These are phyloP conservation scores for Colletotrichum coccodes DNA, from an alignment of 2,329 filamentous ascomycete genomes.

Conservation along the genomic window DNA sequence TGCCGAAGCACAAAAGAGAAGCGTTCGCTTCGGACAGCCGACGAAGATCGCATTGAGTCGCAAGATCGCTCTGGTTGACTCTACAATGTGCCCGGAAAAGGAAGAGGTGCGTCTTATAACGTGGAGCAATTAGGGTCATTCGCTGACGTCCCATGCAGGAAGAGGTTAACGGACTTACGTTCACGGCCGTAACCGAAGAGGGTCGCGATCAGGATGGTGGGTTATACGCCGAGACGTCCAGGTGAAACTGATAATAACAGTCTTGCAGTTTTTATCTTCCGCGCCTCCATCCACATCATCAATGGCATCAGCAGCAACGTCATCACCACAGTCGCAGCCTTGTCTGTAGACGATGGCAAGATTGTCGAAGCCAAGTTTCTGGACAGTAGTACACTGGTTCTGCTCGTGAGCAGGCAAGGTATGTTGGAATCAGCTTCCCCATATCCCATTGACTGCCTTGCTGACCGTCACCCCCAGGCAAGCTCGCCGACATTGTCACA, in stretches of 20 bases:
- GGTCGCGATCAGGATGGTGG: constrained; percentile 42
- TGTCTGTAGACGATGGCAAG: constrained; percentile 54
- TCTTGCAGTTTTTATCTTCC: constrained; percentile 63
- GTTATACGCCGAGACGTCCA: constrained; percentile 41
- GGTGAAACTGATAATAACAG: constrained; percentile 38
- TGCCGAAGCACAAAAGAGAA: constrained; percentile 75
- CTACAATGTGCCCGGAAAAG: constrained; percentile 60
- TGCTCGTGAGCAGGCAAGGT: constrained; percentile 63
- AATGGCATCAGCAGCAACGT: constrained; percentile 67
- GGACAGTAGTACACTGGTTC: constrained; percentile 67
- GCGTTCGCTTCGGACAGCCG: constrained; percentile 72
- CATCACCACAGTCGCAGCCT: constrained; percentile 48
- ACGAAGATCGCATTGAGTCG: constrained; percentile 55
- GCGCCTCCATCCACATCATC: constrained; percentile 59
- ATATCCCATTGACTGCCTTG: not conserved
- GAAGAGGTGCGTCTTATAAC: constrained; percentile 43
- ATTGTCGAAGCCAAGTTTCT: constrained; percentile 76
- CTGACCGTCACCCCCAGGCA: constrained; percentile 34
- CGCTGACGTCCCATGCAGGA: constrained; percentile 36
- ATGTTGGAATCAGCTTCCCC: constrained; percentile 7
- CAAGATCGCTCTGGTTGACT: constrained; percentile 63
- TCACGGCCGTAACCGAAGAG: constrained; percentile 54
- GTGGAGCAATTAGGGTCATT: not conserved
- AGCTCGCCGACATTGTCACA: constrained; percentile 40
- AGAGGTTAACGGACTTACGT: constrained; percentile 47